Conservation (phyloP, 2,329 filamentous ascomycete species). For the Aspergillus japonicus region DNA sequence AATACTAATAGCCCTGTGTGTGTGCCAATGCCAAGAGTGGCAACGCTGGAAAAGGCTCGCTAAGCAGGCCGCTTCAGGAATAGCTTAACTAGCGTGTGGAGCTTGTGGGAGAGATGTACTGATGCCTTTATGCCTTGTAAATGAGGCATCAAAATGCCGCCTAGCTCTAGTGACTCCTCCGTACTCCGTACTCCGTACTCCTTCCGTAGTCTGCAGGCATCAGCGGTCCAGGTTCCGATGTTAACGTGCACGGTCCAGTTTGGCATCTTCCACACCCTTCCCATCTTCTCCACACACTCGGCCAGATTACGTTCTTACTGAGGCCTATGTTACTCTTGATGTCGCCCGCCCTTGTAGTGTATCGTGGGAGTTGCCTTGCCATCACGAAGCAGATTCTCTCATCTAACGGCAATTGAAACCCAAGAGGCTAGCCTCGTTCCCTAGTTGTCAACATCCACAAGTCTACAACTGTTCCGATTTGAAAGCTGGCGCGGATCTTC, state of each 20-base stretch:
- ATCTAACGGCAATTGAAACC: not conserved
- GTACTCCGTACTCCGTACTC: too few species aligned
- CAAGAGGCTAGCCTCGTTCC: not conserved
- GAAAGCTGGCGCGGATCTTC: not conserved
- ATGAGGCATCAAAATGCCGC: constrained; percentile 8
- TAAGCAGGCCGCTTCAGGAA: constrained; percentile 39
- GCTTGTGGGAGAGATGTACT: not conserved
- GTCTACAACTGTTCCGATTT: too few species aligned
- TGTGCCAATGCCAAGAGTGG: constrained; percentile 32
- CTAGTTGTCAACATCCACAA: too few species aligned
- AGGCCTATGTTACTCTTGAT: not conserved
- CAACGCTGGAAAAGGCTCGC: constrained; percentile 31
- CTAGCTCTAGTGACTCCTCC: not conserved
- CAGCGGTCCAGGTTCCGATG: not conserved
- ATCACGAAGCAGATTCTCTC: not conserved
- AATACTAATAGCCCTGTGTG: constrained; percentile 25
- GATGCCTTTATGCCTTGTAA: constrained; percentile 12
- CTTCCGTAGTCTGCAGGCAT: not conserved
- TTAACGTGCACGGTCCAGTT: not conserved
- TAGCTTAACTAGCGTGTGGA: constrained; percentile 19
- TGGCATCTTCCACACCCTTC: not conserved
- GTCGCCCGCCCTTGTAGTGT: not conserved
- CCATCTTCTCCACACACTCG: not conserved
- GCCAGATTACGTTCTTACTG: too few species aligned
- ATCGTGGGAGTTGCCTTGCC: not conserved